phyloP scores from a whole-genome alignment of 768 basidiomycete species.

The Russula foetens region DNA sequence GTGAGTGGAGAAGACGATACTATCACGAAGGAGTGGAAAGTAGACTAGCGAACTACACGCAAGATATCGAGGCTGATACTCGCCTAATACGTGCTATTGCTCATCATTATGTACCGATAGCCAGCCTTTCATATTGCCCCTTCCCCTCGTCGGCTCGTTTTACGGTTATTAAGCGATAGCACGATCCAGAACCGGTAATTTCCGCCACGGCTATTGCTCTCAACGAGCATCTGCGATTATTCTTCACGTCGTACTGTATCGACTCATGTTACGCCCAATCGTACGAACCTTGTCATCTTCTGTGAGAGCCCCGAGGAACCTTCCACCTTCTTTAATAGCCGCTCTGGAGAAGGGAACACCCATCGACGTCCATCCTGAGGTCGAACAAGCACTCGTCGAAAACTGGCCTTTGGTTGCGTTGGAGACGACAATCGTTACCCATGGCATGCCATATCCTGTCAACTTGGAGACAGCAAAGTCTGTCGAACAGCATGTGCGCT shows the following conservation, averaged over 20 bases:
- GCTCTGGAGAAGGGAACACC: slow-evolving; percentile 23
- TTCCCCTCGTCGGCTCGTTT: too few relatives aligned
- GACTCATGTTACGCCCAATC: slow-evolving; percentile 4
- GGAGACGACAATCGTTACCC: slow-evolving; percentile 87
- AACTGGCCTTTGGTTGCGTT: slow-evolving; percentile 76
- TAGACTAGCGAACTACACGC: slow-evolving; percentile 30
- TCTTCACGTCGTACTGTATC: not conserved
- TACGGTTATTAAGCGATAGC: too few relatives aligned
- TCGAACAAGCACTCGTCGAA: slow-evolving; percentile 65
- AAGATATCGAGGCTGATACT: too few relatives aligned
- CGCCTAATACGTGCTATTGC: too few relatives aligned
- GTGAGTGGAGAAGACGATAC: slow-evolving; percentile 69
- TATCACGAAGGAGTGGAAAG: slow-evolving; percentile 64
- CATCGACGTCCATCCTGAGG: slow-evolving; percentile 75
- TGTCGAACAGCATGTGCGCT: slow-evolving; percentile 66
- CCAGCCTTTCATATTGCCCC: too few relatives aligned
- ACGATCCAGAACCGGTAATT: not conserved
- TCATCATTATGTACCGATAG: too few relatives aligned
- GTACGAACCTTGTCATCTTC: slow-evolving; percentile 6
- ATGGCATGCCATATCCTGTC: slow-evolving; percentile 80
- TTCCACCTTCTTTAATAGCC: slow-evolving; percentile 20
- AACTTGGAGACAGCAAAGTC: slow-evolving; percentile 65
- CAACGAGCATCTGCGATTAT: too few relatives aligned
- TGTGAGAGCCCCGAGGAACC: not conserved
- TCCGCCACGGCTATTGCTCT: not conserved